Conservation (phyloP, 2,329 filamentous ascomycete species). For the Cladophialophora yegresii region DNA sequence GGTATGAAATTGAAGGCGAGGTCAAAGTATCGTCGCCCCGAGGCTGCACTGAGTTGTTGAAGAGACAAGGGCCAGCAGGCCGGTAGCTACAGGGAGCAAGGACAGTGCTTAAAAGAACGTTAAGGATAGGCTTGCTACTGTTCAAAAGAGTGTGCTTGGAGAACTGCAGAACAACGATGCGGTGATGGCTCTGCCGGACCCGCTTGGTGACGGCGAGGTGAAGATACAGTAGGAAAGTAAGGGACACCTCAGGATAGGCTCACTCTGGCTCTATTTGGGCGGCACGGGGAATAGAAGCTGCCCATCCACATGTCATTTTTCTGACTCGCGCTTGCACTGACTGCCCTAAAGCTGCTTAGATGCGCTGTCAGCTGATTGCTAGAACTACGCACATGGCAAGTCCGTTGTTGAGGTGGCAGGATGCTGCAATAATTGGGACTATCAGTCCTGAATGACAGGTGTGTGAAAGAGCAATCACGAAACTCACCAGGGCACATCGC, state of each 20-base stretch:
- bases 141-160: conserved; percentile 11
- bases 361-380: background rate
- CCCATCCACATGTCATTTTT: background rate
- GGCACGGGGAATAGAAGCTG: background rate
- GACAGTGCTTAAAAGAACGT: background rate
- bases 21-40: background rate
- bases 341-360: background rate
- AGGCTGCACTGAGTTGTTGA: background rate
- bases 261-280: background rate
- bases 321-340: background rate
- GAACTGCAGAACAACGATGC: conserved; percentile 2
- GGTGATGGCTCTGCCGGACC: background rate
- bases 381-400: background rate
- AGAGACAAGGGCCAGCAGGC: too few relatives aligned
- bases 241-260: background rate
- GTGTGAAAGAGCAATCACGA: background rate
- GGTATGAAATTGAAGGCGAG: background rate
- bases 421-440: background rate
- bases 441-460: background rate
- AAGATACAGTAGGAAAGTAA: conserved; percentile 9
- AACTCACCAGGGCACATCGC: background rate
- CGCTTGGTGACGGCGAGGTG: conserved; percentile 1
- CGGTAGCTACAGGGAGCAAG: background rate
- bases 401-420: background rate
- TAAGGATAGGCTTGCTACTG: background rate